phyloP scores from a whole-genome alignment of 805 yeast genomes.

The Saturnispora mendoncae region DNA sequence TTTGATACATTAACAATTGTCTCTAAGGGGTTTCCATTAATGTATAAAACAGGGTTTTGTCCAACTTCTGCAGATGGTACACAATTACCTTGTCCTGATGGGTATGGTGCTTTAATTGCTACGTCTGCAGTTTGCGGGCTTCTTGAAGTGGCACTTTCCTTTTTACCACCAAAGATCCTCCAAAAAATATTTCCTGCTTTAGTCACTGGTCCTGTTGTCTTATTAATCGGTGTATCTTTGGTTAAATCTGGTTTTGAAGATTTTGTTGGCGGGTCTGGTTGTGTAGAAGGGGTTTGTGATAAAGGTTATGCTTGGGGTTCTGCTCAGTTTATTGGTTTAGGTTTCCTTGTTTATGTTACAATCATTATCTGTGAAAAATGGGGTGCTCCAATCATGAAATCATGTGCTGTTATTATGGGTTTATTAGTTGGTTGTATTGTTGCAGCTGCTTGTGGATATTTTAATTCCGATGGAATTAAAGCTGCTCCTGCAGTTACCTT shows the following conservation, averaged over 20 bases:
- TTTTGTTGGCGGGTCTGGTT: conserved; percentile 82
- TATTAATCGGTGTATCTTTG: conserved; percentile 68
- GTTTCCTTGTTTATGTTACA: conserved; percentile 68
- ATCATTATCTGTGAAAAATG: conserved; percentile 73
- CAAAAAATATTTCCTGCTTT: conserved; percentile 78
- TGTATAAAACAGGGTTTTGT: conserved; percentile 69
- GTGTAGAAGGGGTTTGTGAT: conserved; percentile 39
- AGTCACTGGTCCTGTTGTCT: conserved; percentile 89
- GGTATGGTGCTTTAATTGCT: conserved; percentile 80
- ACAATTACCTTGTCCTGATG: conserved; percentile 73
- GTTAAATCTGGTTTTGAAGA: conserved; percentile 68
- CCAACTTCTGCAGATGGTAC: conserved; percentile 56
- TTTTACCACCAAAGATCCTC: conserved; percentile 63
- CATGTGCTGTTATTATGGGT: conserved; percentile 87
- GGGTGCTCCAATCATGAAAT: conserved; percentile 92
- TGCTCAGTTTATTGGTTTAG: conserved; percentile 79
- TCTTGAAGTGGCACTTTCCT: conserved; percentile 62
- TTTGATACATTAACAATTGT: conserved; percentile 84
- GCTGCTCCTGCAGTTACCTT: conserved; percentile 77
- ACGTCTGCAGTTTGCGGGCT: conserved; percentile 74
- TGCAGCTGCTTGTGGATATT: conserved; percentile 86
- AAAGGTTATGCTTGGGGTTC: conserved; percentile 66
- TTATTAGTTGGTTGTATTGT: conserved; percentile 83
- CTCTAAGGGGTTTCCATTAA: conserved; percentile 62
- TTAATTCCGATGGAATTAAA: conserved; percentile 46